Evolutionary conservation across 371 early-diverging fungal genomes (phyloP).

Genomic region (Batrachochytrium dendrobatidis): DNA sequence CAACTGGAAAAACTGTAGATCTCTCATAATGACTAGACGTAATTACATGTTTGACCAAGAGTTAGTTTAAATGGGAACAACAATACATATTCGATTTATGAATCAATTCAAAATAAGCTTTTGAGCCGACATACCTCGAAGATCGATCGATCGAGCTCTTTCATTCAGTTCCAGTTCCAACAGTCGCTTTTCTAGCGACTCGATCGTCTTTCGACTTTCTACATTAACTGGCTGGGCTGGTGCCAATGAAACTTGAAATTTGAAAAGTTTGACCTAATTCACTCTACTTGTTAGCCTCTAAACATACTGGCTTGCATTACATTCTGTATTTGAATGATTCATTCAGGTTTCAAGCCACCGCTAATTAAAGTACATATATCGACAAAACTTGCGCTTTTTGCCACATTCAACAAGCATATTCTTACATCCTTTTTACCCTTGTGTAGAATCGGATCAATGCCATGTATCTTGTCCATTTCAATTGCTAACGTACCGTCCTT

Average conservation of each 20-base stretch:
- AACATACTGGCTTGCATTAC: too few species aligned
- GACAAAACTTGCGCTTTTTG: too few species aligned
- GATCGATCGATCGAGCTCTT: conserved; percentile 36
- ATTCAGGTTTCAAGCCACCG: too few species aligned
- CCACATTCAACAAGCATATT: too few species aligned
- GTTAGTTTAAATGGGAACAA: too few species aligned
- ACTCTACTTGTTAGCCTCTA: too few species aligned
- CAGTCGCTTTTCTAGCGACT: conserved; percentile 34
- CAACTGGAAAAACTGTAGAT: conserved; percentile 32
- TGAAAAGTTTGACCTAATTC: conserved; percentile 36
- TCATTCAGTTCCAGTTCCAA: conserved; percentile 35
- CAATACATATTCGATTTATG: not conserved
- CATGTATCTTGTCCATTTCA: conserved; percentile 44
- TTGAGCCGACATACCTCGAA: conserved; percentile 15
- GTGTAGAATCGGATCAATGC: conserved; percentile 36
- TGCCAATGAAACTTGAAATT: conserved; percentile 29
- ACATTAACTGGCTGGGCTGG: conserved; percentile 32
- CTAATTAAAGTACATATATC: too few species aligned
- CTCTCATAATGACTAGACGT: conserved; percentile 33
- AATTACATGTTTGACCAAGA: too few species aligned
- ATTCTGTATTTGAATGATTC: too few species aligned
- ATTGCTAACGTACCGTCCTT: conserved; percentile 31
- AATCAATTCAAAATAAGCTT: not conserved
- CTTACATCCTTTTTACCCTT: conserved; percentile 33
- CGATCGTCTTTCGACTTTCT: conserved; percentile 25